Percentiles rank a stretch among this genome's conserved stretches.
Conservation (phyloP, 202 grass and related monocot species). For the Miscanthus sacchariflorus region DNA sequence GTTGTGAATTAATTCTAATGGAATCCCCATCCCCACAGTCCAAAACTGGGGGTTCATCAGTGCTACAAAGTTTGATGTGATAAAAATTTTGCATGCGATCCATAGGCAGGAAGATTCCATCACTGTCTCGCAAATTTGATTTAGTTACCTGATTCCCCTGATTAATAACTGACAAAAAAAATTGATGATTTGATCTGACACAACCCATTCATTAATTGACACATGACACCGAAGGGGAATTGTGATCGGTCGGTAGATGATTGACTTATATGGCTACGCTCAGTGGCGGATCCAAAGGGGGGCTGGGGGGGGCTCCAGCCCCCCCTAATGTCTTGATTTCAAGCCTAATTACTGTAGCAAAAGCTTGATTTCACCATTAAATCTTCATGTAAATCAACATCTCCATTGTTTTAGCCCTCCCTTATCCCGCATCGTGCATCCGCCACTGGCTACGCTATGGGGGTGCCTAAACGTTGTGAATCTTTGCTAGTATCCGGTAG, state of each 20-base stretch:
- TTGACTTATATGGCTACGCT: neutral
- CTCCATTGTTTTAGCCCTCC: too few relatives aligned
- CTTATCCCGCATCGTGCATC: too few relatives aligned
- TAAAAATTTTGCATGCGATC: neutral
- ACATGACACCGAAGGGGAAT: too few relatives aligned
- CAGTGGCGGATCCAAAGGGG: too few relatives aligned
- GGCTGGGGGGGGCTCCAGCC: too few relatives aligned
- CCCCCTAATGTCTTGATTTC: too few relatives aligned
- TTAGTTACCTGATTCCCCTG: neutral
- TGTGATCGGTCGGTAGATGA: neutral
- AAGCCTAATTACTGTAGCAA: too few relatives aligned
- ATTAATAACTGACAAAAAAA: neutral
- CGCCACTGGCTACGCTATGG: neutral
- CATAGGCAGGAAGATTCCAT: neutral
- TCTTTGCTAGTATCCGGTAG: conserved; percentile 22
- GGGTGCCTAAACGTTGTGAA: neutral
- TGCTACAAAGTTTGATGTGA: neutral
- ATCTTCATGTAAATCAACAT: too few relatives aligned
- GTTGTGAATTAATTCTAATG: neutral
- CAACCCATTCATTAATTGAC: too few relatives aligned
- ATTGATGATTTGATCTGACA: too few relatives aligned
- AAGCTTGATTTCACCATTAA: too few relatives aligned
- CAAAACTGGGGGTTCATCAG: neutral
- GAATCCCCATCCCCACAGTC: neutral
- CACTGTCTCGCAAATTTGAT: neutral